Percentiles rank a stretch among this genome's conserved stretches.
phyloP scores from a whole-genome alignment of 2,329 filamentous ascomycete genomes.

The Sordariomycetes sp. region DNA sequence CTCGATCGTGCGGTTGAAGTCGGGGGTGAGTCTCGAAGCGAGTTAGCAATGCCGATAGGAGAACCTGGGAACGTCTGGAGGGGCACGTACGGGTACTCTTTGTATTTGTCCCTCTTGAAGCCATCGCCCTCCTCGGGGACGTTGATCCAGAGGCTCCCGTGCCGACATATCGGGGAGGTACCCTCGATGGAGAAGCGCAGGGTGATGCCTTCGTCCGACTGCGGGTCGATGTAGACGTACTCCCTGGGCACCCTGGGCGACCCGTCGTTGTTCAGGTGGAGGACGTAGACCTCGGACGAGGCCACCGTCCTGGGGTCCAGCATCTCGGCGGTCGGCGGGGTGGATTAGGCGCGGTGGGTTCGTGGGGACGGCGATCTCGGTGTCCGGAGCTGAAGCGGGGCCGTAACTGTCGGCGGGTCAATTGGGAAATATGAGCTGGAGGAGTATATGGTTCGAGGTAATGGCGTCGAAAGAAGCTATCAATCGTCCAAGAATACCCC shows the following conservation, averaged over 20 bases:
- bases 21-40: slow-evolving; percentile 55
- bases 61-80: slow-evolving; percentile 2
- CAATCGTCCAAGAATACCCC: no score
- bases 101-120: slow-evolving; percentile 72
- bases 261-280: slow-evolving; percentile 86
- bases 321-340: slow-evolving; percentile 11
- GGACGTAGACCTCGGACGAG: slow-evolving; percentile 68
- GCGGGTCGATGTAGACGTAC: slow-evolving; percentile 83
- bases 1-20: slow-evolving; percentile 86
- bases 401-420: no score
- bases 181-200: slow-evolving; percentile 88
- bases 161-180: slow-evolving; percentile 86
- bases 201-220: slow-evolving; percentile 61
- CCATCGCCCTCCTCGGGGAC: slow-evolving; percentile 66
- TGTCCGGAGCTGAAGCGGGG: no score
- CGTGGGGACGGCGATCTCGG: not conserved
- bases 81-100: slow-evolving; percentile 70
- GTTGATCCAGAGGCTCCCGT: slow-evolving; percentile 95
- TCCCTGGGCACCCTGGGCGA: slow-evolving; percentile 79
- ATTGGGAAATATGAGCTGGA: no score
- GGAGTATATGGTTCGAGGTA: no score
- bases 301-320: slow-evolving; percentile 54
- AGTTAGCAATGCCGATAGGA: not conserved
- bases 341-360: not conserved
- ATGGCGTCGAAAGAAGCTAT: no score